These are phyloP conservation scores for Lentinula sp. DNA, from an alignment of 768 basidiomycete species.

Conservation along the genomic window DNA sequence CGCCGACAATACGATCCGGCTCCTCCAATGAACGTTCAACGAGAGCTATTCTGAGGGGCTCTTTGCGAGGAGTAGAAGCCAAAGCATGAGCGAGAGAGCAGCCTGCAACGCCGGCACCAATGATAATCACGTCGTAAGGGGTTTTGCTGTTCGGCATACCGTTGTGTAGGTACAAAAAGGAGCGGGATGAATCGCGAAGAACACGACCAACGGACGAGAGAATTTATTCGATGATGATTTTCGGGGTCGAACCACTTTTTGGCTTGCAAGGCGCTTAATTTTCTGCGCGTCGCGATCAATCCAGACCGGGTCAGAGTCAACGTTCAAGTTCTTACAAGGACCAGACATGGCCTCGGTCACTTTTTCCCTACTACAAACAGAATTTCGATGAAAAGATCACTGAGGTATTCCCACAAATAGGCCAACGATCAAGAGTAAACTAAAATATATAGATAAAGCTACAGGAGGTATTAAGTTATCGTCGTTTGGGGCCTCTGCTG, in stretches of 20 bases:
- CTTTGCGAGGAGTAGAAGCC: constrained; percentile 45
- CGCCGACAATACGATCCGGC: constrained; percentile 96
- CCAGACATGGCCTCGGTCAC: not conserved
- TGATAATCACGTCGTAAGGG: constrained; percentile 75
- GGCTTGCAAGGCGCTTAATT: not conserved
- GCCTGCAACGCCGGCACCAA: constrained; percentile 91
- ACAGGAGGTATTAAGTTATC: constrained; percentile 28
- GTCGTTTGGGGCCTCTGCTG: constrained; percentile 61
- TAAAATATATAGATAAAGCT: not conserved
- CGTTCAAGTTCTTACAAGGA: not conserved
- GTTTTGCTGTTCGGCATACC: constrained; percentile 1
- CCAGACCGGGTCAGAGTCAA: not conserved
- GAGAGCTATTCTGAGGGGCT: constrained; percentile 70
- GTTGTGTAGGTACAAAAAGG: not conserved
- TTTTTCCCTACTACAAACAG: not conserved
- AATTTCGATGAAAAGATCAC: too few species aligned
- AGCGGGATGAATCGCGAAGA: not conserved
- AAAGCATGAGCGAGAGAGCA: constrained; percentile 84
- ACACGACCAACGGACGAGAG: not conserved
- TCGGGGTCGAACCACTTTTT: not conserved
- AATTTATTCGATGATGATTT: not conserved
- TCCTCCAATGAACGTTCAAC: constrained; percentile 89
- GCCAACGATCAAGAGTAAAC: not conserved
- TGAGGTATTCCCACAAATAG: too few species aligned
- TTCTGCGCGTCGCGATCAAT: not conserved